Base-by-base conservation (phyloP, 768 basidiomycete species). In the Mycena haematopus region DNA sequence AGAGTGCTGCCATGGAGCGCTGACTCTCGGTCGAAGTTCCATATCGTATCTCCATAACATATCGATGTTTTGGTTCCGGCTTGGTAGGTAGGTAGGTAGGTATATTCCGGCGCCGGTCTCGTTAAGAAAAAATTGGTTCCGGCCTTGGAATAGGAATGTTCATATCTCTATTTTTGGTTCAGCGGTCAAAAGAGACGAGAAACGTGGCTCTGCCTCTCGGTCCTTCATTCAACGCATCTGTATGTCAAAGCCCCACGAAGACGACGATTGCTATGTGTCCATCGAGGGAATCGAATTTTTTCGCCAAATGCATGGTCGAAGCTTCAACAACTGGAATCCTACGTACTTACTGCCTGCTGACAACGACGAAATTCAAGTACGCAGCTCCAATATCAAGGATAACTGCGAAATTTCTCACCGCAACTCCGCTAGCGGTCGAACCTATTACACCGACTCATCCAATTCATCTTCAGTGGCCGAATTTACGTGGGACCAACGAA, bases 401-500 rank as follows among this genome's bases (percentile, higher is more conserved):
- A 35, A 57, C 49, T 58, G 51, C 47, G 6, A 31, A 31, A 31
- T 31, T 31, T 31, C 29, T n/a, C 52, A 65, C 46, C 56, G 46
- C 17, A 51, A 36, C 40, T 27, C 46, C 45, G 29, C 14, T 69
- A 90, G 88, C 86, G 89, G 57, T 85, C 82, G 33, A 83, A 87
- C 57, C 78, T 86, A 8, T 82, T 86, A 62, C 89, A 91, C 70
- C 80, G 85, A 52, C 79, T 89, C 73, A 72, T 89, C n/a, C 81
- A 88, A 68, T 90, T 89, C 69, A 80, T 91, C 19, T 84, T 89
- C 57, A 76, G 75, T 22, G 86, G 87, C 52, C 83, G 80, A 69
- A 87, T 85, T 70, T 89, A 89, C 67, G 77, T 89, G 21, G 89
- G 90, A 6, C 89, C 89, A 25, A 80, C 89, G 6, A 81, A 79